These are phyloP conservation scores for Fusarium fracticaudum DNA, from an alignment of 2,329 filamentous ascomycete genomes.

Conservation along the genomic window DNA sequence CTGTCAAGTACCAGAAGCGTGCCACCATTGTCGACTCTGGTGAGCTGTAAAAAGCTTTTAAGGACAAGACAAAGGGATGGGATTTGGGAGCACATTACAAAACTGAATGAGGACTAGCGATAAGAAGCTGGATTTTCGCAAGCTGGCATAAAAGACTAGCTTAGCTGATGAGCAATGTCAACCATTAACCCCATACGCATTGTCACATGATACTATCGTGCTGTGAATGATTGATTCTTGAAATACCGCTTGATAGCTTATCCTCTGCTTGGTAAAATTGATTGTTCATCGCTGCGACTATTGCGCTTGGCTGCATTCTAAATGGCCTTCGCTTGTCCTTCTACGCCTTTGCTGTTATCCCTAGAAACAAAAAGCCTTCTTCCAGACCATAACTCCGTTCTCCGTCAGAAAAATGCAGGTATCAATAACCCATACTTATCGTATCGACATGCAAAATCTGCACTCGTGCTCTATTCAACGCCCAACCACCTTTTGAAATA, in stretches of 20 bases:
- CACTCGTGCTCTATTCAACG: conserved; percentile 47
- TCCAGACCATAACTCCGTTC: conserved; percentile 38
- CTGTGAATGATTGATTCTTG: neutral
- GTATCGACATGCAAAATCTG: conserved; percentile 7
- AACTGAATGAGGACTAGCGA: conserved; percentile 34
- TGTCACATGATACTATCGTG: neutral
- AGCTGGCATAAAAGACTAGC: conserved; percentile 27
- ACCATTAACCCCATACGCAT: conserved; percentile 22
- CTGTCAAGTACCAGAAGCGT: conserved; percentile 67
- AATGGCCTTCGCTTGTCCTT: conserved; percentile 27
- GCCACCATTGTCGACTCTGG: conserved; percentile 68
- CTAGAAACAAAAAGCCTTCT: conserved; percentile 23
- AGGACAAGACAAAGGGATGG: conserved; percentile 13
- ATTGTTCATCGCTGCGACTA: conserved; percentile 5
- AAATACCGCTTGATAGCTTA: neutral
- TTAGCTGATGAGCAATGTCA: conserved; percentile 35
- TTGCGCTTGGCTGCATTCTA: conserved; percentile 15
- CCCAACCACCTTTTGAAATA: conserved; percentile 90
- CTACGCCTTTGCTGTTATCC: conserved; percentile 40
- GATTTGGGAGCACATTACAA: conserved; percentile 31
- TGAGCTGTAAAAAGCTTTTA: conserved; percentile 51
- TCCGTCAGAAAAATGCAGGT: conserved; percentile 11
- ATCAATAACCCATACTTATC: neutral
- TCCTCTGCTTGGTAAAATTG: neutral
- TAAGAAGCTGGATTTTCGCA: conserved; percentile 25